Evolutionary conservation across 257 asterid species (phyloP).

Genomic region (Solanum chiquidenum): DNA sequence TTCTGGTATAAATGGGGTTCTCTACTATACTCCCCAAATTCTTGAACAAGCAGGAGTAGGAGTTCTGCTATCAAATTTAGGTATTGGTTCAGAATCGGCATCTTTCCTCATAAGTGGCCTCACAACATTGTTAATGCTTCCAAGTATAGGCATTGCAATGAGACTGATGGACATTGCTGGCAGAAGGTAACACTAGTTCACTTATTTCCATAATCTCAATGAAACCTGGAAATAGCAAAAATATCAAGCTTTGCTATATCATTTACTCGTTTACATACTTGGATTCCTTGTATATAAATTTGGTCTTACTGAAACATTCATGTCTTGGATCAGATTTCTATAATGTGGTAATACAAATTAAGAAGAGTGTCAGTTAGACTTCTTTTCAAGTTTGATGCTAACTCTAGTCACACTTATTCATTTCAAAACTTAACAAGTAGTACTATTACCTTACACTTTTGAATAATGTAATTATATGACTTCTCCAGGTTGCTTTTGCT

Average conservation of each 20-base stretch:
- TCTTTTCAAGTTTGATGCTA: not conserved
- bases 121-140: slow-evolving; percentile 89
- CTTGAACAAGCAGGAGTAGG: slow-evolving; percentile 98
- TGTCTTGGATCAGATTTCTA: not conserved
- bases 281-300: not conserved
- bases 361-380: not conserved
- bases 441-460: not conserved
- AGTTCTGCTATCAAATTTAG: slow-evolving; percentile 61
- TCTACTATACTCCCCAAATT: slow-evolving; percentile 96
- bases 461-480: not conserved
- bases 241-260: not conserved
- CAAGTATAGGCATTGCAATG: slow-evolving; percentile 94
- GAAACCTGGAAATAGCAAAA: not conserved
- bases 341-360: not conserved
- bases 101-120: slow-evolving; percentile 77
- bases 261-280: not conserved
- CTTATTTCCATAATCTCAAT: not conserved
- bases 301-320: not conserved
- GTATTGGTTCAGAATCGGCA: slow-evolving; percentile 70
- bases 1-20: slow-evolving; percentile 91
- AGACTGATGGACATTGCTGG: slow-evolving; percentile 92
- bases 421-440: not conserved
- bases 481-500: slow-evolving; percentile 44
- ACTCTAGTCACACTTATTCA: not conserved
- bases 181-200: slow-evolving; percentile 47